Evolutionary conservation across 768 basidiomycete species (phyloP).

Genomic region (Chalciporus piperatus): DNA sequence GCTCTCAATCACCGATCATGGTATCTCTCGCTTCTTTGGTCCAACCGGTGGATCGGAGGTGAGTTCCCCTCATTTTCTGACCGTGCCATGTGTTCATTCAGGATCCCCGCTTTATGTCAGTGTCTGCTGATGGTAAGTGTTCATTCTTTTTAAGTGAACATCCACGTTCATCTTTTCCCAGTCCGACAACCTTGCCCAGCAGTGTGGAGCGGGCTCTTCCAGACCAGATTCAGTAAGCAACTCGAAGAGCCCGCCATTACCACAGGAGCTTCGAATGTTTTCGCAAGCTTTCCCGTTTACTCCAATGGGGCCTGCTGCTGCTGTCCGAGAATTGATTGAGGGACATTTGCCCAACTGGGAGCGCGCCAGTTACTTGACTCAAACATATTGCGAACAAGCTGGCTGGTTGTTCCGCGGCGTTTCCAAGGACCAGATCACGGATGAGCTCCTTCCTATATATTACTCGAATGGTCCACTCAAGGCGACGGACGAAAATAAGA

Average conservation of each 20-base stretch:
- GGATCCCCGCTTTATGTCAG: constrained; percentile 15
- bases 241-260: constrained; percentile 28
- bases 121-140: constrained; percentile 34
- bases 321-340: constrained; percentile 50
- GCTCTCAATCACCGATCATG: constrained; percentile 57
- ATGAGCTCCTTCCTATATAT: constrained; percentile 41
- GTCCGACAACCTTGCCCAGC: constrained; percentile 23
- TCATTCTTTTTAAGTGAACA: not conserved
- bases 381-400: constrained; percentile 46
- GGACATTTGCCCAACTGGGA: constrained; percentile 53
- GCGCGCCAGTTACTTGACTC: constrained; percentile 43
- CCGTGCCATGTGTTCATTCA: constrained; percentile 3
- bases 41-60: constrained; percentile 70
- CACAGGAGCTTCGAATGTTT: constrained; percentile 42
- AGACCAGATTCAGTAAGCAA: constrained; percentile 27
- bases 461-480: constrained; percentile 31
- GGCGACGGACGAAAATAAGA: constrained; percentile 37
- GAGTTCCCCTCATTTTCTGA: constrained; percentile 22
- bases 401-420: constrained; percentile 54
- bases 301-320: constrained; percentile 47
- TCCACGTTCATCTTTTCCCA: constrained; percentile 14
- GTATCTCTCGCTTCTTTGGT: constrained; percentile 62
- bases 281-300: constrained; percentile 65
- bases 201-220: constrained; percentile 16
- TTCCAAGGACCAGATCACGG: constrained; percentile 42